A percentile compares a stretch with the other conserved stretches of the same genome.
phyloP scores from a whole-genome alignment of 2,329 filamentous ascomycete species.

The Fusarium fujikuroi region DNA sequence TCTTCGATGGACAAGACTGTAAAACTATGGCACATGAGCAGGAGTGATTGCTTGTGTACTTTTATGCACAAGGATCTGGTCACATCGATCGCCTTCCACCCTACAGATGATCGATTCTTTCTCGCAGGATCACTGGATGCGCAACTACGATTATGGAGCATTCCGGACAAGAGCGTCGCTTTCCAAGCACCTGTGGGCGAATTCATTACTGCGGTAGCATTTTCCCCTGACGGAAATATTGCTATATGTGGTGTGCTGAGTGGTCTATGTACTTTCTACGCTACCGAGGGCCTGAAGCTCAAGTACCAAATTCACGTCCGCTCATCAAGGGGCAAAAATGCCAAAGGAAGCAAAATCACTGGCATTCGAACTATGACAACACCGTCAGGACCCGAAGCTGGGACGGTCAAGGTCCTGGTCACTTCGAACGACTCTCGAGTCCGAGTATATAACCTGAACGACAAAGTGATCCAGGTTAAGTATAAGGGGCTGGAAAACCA shows the following conservation, averaged over 20 bases:
- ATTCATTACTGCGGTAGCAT: conserved; percentile 93
- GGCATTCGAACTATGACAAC: conserved; percentile 82
- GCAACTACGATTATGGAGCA: conserved; percentile 92
- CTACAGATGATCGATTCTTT: conserved; percentile 95
- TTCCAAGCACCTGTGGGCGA: conserved; percentile 82
- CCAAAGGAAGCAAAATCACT: conserved; percentile 97
- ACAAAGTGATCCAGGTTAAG: conserved; percentile 87
- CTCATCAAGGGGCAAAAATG: conserved; percentile 90
- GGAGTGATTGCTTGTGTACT: conserved; percentile 86
- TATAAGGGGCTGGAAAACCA: conserved; percentile 92
- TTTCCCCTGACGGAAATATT: conserved; percentile 90
- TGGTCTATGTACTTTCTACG: conserved; percentile 89
- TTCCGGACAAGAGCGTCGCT: conserved; percentile 93
- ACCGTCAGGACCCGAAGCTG: conserved; percentile 59
- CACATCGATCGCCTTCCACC: conserved; percentile 94
- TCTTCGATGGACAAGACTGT: conserved; percentile 99
- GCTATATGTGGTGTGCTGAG: conserved; percentile 89
- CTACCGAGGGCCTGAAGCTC: conserved; percentile 88
- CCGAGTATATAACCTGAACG: conserved; percentile 86
- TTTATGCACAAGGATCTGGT: conserved; percentile 97
- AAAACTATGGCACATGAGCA: conserved; percentile 88
- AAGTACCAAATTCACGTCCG: conserved; percentile 92
- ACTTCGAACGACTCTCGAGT: conserved; percentile 96
- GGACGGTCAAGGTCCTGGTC: conserved; percentile 84
- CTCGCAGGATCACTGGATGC: conserved; percentile 91